phyloP scores from a whole-genome alignment of 352 stramenopile species.

The Thraustochytrium sp. region DNA sequence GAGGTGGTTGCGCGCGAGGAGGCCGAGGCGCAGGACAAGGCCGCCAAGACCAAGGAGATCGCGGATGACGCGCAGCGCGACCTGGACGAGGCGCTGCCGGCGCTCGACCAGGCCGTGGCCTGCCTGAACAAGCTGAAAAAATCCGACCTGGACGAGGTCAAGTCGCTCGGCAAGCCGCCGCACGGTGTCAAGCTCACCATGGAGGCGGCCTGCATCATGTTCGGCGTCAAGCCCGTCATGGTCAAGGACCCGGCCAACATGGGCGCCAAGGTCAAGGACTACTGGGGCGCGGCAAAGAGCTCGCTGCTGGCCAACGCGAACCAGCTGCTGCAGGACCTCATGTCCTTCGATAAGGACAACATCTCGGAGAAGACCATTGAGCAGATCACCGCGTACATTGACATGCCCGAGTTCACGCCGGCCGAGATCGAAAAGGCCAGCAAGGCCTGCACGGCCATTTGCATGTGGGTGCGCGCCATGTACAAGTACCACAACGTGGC shows the following conservation, averaged over 20 bases:
- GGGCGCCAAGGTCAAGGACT: slow-evolving; percentile 86
- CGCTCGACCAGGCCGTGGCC: slow-evolving; percentile 79
- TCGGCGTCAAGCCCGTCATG: slow-evolving; percentile 78
- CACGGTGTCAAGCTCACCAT: slow-evolving; percentile 91
- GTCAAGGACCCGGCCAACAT: slow-evolving; percentile 83
- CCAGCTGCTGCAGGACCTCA: slow-evolving; percentile 79
- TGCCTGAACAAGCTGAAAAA: slow-evolving; percentile 86
- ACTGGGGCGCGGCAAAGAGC: slow-evolving; percentile 86
- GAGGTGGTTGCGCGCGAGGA: slow-evolving; percentile 49
- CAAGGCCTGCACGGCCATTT: slow-evolving; percentile 82
- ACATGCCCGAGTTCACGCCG: slow-evolving; percentile 83
- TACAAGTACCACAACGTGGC: slow-evolving; percentile 78
- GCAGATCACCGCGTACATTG: slow-evolving; percentile 74
- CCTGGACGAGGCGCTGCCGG: slow-evolving; percentile 83
- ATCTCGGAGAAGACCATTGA: slow-evolving; percentile 78
- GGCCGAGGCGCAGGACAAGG: slow-evolving; percentile 53
- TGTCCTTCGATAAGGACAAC: slow-evolving; percentile 93
- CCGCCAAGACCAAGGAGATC: slow-evolving; percentile 77
- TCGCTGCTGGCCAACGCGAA: slow-evolving; percentile 78
- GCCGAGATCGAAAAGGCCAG: slow-evolving; percentile 89
- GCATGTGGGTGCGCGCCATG: slow-evolving; percentile 92
- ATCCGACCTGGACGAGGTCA: slow-evolving; percentile 89
- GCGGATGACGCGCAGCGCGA: slow-evolving; percentile 83
- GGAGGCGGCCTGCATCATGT: slow-evolving; percentile 91
- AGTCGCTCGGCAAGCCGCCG: slow-evolving; percentile 89